Base-by-base conservation (phyloP, 108 stramenopile species). In the Pseudonitzschia delicatissima region DNA sequence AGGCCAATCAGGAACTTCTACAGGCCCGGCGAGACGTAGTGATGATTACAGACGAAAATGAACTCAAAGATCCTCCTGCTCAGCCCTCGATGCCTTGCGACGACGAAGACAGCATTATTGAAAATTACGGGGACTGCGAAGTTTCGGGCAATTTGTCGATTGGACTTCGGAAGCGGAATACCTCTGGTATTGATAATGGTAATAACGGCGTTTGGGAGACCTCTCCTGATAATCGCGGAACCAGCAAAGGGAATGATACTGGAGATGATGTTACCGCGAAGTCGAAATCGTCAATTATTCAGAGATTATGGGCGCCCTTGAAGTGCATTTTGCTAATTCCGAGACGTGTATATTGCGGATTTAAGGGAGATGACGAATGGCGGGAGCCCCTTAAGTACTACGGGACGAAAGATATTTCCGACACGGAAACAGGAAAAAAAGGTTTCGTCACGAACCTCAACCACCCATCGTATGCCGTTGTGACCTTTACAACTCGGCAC, bases 401-500 rank as follows among this genome's bases (percentile, higher is more conserved):
- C 21, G 47, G 47, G 13, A 7, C 2, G 23, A 18, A 48, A 44
- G 42, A 13, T n/a, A 2, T 3, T 21, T 52, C 25, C 40, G 55
- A 29, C 26, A 48, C 31, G 18, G 5, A 17, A 13, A 31, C 25
- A 58, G 29, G 58, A 59, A 40, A 57, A n/a, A n/a, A 33, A 12
- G 45, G 2, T 27, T 61, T 64, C n/a, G 53, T 71, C 4, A 71
- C 35, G 5, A 35, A 31, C 8, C 42, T 64, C 27, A 26, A 44
- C 13, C 49, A 64, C 42, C 70, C 70, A 15, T 86, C 87, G 2
- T 94, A 87, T 72, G 88, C 88, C 5, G 90, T 91, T 21, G 87
- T 91, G 1, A 94, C 93, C 13, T 66, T 73, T 64, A 87, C 87
- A 3, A 83, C 79, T n/a, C 80, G 93, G 12, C 90, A 94, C 65